Conservation (phyloP, 495 filamentous ascomycete genomes). For the Penicillium antarcticum region DNA sequence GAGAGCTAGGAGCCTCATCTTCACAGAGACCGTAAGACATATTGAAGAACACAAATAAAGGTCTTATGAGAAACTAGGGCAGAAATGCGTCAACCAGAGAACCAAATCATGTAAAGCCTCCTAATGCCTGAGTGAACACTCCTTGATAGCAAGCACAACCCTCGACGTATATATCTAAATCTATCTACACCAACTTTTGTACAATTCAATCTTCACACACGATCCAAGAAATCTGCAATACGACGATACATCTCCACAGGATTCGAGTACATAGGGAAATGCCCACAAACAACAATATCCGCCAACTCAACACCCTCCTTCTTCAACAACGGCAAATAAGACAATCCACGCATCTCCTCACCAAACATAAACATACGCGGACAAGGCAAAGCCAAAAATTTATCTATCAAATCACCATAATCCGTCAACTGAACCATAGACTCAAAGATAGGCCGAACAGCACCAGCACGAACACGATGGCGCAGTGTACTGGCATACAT, state of each 20-base stretch:
- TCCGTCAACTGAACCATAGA: slow-evolving; percentile 29
- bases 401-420: slow-evolving; percentile 16
- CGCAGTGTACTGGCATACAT: slow-evolving; percentile 25
- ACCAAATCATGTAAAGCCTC: no score
- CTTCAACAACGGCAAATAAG: slow-evolving; percentile 19
- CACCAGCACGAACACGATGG: slow-evolving; percentile 14
- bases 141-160: no score
- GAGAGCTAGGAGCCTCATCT: no score
- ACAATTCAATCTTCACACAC: background rate
- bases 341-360: slow-evolving; percentile 18
- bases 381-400: slow-evolving; percentile 18
- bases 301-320: slow-evolving; percentile 26
- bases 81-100: no score
- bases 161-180: background rate
- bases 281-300: slow-evolving; percentile 19
- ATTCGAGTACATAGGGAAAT: slow-evolving; percentile 36
- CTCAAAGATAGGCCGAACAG: slow-evolving; percentile 21
- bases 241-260: slow-evolving; percentile 26
- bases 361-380: slow-evolving; percentile 31
- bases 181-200: no score
- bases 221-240: slow-evolving; percentile 19
- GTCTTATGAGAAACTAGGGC: no score
- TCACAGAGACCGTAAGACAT: no score
- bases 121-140: no score
- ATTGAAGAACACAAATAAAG: no score